A percentile compares a stretch with the other conserved stretches of the same genome.
These are phyloP conservation scores for Manihot esculenta DNA, from an alignment of 441 rosid species.

Conservation along the genomic window DNA sequence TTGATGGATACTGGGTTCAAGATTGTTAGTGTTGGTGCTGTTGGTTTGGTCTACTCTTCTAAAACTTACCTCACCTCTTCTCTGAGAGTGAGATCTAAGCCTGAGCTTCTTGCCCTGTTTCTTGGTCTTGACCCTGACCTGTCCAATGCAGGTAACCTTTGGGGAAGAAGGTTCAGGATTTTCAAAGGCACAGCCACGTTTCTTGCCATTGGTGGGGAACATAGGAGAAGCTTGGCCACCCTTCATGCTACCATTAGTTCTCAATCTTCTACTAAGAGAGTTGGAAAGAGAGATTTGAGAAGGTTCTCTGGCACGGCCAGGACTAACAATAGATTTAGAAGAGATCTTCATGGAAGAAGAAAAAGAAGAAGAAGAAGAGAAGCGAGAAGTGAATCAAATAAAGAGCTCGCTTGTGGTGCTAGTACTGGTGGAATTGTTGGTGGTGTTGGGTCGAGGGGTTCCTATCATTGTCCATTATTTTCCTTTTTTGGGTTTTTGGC, in stretches of 20 bases:
- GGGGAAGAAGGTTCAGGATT: constrained; percentile 90
- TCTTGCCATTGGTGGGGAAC: constrained; percentile 57
- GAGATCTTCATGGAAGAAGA: constrained; percentile 85
- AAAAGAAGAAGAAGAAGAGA: constrained; percentile 72
- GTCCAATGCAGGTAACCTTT: constrained; percentile 92
- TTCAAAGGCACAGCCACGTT: constrained; percentile 55
- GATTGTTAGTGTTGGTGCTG: not conserved
- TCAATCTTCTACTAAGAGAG: constrained; percentile 70
- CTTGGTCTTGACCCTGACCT: constrained; percentile 89
- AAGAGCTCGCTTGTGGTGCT: constrained; percentile 54
- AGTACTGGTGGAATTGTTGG: constrained; percentile 17
- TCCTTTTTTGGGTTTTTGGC: not conserved
- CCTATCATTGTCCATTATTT: constrained; percentile 63
- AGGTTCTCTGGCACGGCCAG: constrained; percentile 49
- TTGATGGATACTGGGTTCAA: constrained; percentile 23
- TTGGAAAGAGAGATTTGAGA: constrained; percentile 75
- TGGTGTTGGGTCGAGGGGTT: constrained; percentile 65
- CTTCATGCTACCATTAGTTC: constrained; percentile 65
- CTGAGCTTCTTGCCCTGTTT: constrained; percentile 73
- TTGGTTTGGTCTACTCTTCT: constrained; percentile 48
- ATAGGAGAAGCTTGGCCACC: constrained; percentile 82
- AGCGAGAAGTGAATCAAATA: constrained; percentile 79
- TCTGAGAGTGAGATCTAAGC: constrained; percentile 67
- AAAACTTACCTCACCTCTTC: constrained; percentile 63
- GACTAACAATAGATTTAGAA: constrained; percentile 71